Conservation (phyloP, 371 early-diverging fungal genomes). For the Chytridiales sp. region DNA sequence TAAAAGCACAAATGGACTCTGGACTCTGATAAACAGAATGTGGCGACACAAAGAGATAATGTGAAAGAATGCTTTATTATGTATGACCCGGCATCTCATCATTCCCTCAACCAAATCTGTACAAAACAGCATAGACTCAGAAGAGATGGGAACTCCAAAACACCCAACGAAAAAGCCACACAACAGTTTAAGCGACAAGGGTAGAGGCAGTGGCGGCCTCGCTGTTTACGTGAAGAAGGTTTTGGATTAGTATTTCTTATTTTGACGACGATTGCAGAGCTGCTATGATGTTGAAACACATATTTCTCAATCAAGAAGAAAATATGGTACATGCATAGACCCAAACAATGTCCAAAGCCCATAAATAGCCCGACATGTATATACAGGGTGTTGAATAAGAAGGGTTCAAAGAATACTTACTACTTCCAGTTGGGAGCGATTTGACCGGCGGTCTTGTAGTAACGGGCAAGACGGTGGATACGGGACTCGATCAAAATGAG, state of each 20-base stretch:
- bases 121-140: too few relatives aligned
- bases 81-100: too few relatives aligned
- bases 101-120: too few relatives aligned
- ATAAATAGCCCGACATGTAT: slow-evolving; percentile 18
- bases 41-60: too few relatives aligned
- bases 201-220: slow-evolving; percentile 83
- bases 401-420: slow-evolving; percentile 54
- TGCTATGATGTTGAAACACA: too few relatives aligned
- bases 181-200: slow-evolving; percentile 62
- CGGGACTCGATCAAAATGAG: slow-evolving; percentile 98
- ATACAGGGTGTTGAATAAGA: slow-evolving; percentile 5
- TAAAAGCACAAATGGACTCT: too few relatives aligned
- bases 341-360: slow-evolving; percentile 8
- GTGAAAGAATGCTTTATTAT: too few relatives aligned
- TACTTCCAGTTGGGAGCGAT: slow-evolving; percentile 99
- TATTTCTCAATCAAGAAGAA: too few relatives aligned
- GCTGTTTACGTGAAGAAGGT: slow-evolving; percentile 47
- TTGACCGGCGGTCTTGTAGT: slow-evolving; percentile 98
- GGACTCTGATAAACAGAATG: too few relatives aligned
- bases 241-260: too few relatives aligned
- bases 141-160: too few relatives aligned
- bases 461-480: slow-evolving; percentile 98
- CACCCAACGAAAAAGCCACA: not conserved
- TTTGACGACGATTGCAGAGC: slow-evolving; percentile 63
- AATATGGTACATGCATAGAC: not conserved